Evolutionary conservation across 2,329 filamentous ascomycete genomes (phyloP), one percentile per base, ranked within the genome.

Genomic region (Nemania abortiva): DNA sequence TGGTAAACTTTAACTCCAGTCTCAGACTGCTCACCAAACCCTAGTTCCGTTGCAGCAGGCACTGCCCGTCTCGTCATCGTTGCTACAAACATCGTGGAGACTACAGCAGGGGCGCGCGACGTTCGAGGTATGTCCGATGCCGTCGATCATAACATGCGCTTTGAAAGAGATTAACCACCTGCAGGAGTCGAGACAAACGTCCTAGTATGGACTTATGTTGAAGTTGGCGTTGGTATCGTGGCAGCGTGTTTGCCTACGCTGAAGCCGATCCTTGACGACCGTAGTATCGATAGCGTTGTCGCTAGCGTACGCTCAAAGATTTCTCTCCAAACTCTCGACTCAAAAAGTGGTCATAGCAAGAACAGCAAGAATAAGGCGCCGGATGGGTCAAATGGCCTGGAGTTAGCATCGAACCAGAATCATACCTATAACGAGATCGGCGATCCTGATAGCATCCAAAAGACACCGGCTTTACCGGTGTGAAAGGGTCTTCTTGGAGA

Each of bases 11-110:
- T 42, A 15, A 10, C 6, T 15, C 13, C 37, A 10, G n/a, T n/a
- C n/a, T 42, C 13, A 15, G 13, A 42, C 13, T 42, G 7, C 37
- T 42, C 3, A 42, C 13, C 13, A 15, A 15, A 24, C n/a, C 0
- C n/a, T 53, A 34, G 50, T 3, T 57, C 45, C 29, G 6, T 31
- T 15, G 57, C 57, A 4, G 18, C 42, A 6, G 39, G 50, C 27
- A 53, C 50, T 34, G 50, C 50, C 13, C 27, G 50, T 53, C 50
- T 53, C 9, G 27, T 34, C 27, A 53, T 53, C 24, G 50, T 53
- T 53, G 50, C 10, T 5, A 24, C n/a, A 5, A 24, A 53, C 27
- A 53, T 53, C 18, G 50, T 53, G 15, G 50, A 53, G 50, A 53
- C 50, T 3, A 53, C 4, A 6, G 9, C 39, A 42, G 39, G 13